phyloP scores from a whole-genome alignment of 257 asterid genomes.

The Gentiana macrophylla region DNA sequence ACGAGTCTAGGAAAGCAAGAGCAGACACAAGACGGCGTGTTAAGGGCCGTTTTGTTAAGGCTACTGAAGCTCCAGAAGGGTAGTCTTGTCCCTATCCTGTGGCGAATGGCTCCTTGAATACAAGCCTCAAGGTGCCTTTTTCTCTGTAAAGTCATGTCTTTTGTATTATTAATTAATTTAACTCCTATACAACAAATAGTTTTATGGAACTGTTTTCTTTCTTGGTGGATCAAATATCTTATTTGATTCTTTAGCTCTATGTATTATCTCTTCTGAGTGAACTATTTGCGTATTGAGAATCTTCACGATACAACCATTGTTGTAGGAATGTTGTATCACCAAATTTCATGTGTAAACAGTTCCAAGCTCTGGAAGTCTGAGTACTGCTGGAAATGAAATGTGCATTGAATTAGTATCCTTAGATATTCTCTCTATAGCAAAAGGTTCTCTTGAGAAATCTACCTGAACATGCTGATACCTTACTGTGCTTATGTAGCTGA shows the following conservation, averaged over 20 bases:
- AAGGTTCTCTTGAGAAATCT: conserved; percentile 25
- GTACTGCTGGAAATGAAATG: conserved; percentile 44
- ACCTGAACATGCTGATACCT: too few relatives aligned
- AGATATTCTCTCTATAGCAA: conserved; percentile 33
- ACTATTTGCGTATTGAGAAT: conserved; percentile 3
- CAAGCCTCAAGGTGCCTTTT: too few relatives aligned
- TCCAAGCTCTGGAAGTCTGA: conserved; percentile 50
- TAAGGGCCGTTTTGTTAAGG: conserved; percentile 93
- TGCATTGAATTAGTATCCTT: conserved; percentile 81
- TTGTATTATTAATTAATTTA: too few relatives aligned
- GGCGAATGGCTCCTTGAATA: too few relatives aligned
- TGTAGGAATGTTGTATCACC: conserved; percentile 26
- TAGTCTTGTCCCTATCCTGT: conserved; percentile 15
- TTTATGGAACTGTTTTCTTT: conserved; percentile 13
- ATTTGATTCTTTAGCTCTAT: too few relatives aligned
- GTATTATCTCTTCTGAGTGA: too few relatives aligned
- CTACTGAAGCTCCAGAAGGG: conserved; percentile 50
- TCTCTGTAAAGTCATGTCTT: too few relatives aligned
- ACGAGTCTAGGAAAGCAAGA: conserved; percentile 93
- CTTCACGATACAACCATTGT: conserved; percentile 17
- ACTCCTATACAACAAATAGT: conserved; percentile 20
- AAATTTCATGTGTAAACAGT: conserved; percentile 82
- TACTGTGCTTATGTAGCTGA: too few relatives aligned
- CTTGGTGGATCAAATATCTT: neutral
- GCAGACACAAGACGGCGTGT: conserved; percentile 93